Evolutionary conservation across 371 early-diverging fungal species (phyloP).

Genomic region (Rhizopus sp.): DNA sequence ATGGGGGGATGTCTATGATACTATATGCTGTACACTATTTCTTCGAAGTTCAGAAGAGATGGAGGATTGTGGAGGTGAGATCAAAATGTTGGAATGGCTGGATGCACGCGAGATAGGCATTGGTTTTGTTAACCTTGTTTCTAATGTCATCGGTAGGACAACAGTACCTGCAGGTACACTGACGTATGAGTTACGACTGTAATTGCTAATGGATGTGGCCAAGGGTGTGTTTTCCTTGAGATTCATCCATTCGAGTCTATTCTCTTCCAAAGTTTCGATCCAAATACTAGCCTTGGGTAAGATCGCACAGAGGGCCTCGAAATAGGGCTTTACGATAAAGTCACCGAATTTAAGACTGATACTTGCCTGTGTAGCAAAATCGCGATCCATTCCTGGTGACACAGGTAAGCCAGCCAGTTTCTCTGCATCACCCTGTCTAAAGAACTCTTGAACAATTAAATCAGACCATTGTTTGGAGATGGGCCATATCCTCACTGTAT

Average conservation of each 20-base stretch:
- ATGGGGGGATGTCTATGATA: not conserved
- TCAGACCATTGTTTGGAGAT: constrained; percentile 90
- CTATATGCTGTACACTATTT: constrained; percentile 11
- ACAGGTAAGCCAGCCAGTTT: constrained; percentile 67
- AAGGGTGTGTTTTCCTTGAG: constrained; percentile 28
- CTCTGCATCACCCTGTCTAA: constrained; percentile 86
- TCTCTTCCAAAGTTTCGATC: constrained; percentile 35
- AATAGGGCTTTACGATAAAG: constrained; percentile 79
- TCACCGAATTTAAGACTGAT: constrained; percentile 82
- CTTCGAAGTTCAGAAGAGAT: constrained; percentile 10
- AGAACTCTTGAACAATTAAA: constrained; percentile 83
- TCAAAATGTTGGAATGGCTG: constrained; percentile 12
- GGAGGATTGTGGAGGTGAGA: not conserved
- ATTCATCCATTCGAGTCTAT: constrained; percentile 47
- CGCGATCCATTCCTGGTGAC: constrained; percentile 89
- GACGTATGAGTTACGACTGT: constrained; percentile 24
- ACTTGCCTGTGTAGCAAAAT: constrained; percentile 67
- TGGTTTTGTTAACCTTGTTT: constrained; percentile 3
- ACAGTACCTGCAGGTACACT: constrained; percentile 53
- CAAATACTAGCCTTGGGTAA: constrained; percentile 57
- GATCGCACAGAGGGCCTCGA: constrained; percentile 70
- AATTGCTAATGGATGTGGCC: constrained; percentile 18
- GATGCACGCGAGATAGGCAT: constrained; percentile 16
- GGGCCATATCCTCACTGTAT: constrained; percentile 82
- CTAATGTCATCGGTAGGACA: constrained; percentile 26